These are phyloP conservation scores for Xanthoconium stramineum DNA, from an alignment of 768 basidiomycete genomes.

Conservation along the genomic window DNA sequence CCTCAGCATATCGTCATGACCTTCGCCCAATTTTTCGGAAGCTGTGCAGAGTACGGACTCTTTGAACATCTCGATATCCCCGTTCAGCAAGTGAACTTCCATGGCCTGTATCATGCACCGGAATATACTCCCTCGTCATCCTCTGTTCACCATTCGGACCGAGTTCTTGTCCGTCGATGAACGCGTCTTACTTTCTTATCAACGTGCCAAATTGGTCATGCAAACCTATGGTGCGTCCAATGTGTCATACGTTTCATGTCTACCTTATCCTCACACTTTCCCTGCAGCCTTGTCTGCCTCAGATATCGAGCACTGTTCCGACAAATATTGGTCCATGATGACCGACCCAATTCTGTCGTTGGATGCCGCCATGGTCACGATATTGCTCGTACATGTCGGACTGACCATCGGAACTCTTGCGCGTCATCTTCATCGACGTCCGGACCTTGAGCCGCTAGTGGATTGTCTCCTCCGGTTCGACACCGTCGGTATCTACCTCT, in stretches of 20 bases:
- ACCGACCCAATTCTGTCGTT: conserved; percentile 49
- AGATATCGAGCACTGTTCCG: conserved; percentile 48
- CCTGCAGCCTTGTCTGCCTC: conserved; percentile 33
- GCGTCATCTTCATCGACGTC: conserved; percentile 44
- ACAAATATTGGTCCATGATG: conserved; percentile 52
- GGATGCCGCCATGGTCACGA: conserved; percentile 53
- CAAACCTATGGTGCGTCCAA: conserved; percentile 44
- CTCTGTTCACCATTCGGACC: conserved; percentile 43
- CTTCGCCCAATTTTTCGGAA: too few species aligned
- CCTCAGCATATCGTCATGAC: too few species aligned
- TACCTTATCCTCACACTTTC: background rate
- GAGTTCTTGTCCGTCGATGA: conserved; percentile 47
- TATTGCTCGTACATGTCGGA: conserved; percentile 50
- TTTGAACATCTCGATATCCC: too few species aligned
- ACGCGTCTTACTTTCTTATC: conserved; percentile 47
- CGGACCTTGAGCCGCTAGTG: conserved; percentile 48
- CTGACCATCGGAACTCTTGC: conserved; percentile 54
- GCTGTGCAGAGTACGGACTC: too few species aligned
- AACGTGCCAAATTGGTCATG: conserved; percentile 47
- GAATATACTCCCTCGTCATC: conserved; percentile 34
- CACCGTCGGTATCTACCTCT: conserved; percentile 49
- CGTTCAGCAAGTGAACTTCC: too few species aligned
- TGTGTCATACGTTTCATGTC: background rate
- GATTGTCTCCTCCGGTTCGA: conserved; percentile 51
- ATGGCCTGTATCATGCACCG: too few species aligned